These are phyloP conservation scores for Termitomyces sp. DNA, from an alignment of 768 basidiomycete species.

Conservation along the genomic window DNA sequence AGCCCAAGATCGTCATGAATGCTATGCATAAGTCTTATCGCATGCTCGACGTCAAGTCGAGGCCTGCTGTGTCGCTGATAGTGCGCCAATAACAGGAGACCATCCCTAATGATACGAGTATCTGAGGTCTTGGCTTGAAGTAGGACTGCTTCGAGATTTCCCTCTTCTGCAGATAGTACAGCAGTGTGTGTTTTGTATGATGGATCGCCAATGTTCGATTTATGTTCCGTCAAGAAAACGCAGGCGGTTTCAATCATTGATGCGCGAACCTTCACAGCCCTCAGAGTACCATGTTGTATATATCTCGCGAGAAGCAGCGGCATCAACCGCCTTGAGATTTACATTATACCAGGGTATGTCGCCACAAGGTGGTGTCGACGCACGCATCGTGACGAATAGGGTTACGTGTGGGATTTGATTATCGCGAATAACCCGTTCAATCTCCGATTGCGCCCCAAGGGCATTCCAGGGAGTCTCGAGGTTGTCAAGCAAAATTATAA, in stretches of 20 bases:
- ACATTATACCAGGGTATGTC: slow-evolving; percentile 19
- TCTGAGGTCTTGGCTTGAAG: slow-evolving; percentile 1
- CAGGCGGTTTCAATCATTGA: slow-evolving; percentile 10
- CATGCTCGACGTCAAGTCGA: slow-evolving; percentile 8
- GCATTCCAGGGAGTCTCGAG: slow-evolving; percentile 34
- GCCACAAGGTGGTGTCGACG: slow-evolving; percentile 19
- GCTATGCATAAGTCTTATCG: neutral
- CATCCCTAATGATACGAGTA: slow-evolving; percentile 9
- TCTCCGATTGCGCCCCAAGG: slow-evolving; percentile 10
- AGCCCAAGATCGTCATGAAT: neutral
- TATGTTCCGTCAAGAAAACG: slow-evolving; percentile 9
- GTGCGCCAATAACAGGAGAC: slow-evolving; percentile 12
- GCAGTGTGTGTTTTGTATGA: slow-evolving; percentile 4
- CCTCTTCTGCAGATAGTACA: slow-evolving; percentile 7
- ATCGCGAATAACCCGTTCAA: slow-evolving; percentile 18
- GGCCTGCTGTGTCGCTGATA: slow-evolving; percentile 15
- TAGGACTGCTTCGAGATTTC: slow-evolving; percentile 14
- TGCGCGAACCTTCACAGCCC: slow-evolving; percentile 9
- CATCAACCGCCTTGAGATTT: slow-evolving; percentile 12
- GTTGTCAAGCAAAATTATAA: slow-evolving; percentile 31
- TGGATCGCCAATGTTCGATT: slow-evolving; percentile 9
- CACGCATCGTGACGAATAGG: slow-evolving; percentile 28
- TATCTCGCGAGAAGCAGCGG: slow-evolving; percentile 14
- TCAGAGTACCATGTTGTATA: slow-evolving; percentile 14
- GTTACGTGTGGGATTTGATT: slow-evolving; percentile 16